These are phyloP conservation scores for Podospora anserina DNA, from an alignment of 495 filamentous ascomycete genomes.

Conservation along the genomic window DNA sequence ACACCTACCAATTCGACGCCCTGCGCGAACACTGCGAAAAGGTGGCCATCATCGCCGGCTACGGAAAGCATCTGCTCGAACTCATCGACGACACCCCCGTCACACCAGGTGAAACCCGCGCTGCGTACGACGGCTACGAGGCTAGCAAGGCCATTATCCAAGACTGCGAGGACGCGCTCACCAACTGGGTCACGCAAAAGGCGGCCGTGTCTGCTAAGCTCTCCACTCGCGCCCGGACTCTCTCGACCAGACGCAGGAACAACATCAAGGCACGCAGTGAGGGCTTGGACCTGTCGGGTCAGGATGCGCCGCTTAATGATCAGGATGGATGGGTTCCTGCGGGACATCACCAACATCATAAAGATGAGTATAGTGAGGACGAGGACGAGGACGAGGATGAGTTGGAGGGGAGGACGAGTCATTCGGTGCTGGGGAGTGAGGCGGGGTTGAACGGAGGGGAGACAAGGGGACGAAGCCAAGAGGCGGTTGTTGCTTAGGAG, in stretches of 20 bases:
- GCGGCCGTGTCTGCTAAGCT: slow-evolving; percentile 83
- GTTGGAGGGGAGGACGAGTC: slow-evolving; percentile 45
- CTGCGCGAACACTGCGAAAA: slow-evolving; percentile 98
- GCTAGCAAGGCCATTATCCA: slow-evolving; percentile 99
- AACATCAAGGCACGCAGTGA: slow-evolving; percentile 61
- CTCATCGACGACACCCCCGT: slow-evolving; percentile 95
- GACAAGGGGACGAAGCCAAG: slow-evolving; percentile 43
- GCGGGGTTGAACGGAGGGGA: slow-evolving; percentile 43
- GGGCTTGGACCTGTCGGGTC: slow-evolving; percentile 73
- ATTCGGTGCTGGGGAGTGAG: slow-evolving; percentile 44
- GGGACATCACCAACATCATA: slow-evolving; percentile 64
- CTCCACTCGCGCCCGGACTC: slow-evolving; percentile 76
- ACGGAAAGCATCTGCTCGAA: slow-evolving; percentile 93
- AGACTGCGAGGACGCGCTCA: slow-evolving; percentile 95
- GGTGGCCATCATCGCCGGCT: slow-evolving; percentile 94
- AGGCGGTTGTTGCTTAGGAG: slow-evolving; percentile 32
- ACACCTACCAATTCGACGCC: slow-evolving; percentile 97
- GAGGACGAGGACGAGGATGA: slow-evolving; percentile 53
- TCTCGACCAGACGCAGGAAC: slow-evolving; percentile 78
- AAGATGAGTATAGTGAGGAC: slow-evolving; percentile 46
- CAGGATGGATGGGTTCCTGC: slow-evolving; percentile 90
- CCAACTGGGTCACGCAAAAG: slow-evolving; percentile 91
- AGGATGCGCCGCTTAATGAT: slow-evolving; percentile 80
- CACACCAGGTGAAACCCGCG: slow-evolving; percentile 92
- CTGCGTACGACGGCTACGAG: slow-evolving; percentile 97